A percentile compares a stretch with the other conserved stretches of the same genome.
Evolutionary conservation across 257 asterid species (phyloP).

Genomic region (Solanum gandarillasii): DNA sequence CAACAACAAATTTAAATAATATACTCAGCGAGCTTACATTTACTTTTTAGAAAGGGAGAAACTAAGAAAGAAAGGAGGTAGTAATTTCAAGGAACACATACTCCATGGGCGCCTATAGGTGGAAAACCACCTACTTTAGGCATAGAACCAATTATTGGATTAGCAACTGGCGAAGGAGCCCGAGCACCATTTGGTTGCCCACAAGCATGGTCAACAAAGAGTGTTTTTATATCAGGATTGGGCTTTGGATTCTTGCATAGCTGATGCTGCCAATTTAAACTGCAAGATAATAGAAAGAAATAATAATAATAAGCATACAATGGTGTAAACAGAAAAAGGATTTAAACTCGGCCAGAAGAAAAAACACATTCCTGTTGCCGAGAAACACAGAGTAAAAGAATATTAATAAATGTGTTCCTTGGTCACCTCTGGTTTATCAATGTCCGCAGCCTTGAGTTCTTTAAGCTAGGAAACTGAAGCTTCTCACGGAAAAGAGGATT

Average conservation of each 20-base stretch:
- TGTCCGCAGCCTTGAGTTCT: conserved; percentile 41
- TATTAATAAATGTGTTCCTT: not conserved
- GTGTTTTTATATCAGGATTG: conserved; percentile 48
- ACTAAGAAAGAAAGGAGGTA: not conserved
- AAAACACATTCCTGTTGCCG: not conserved
- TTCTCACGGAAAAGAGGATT: conserved; percentile 55
- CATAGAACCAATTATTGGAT: conserved; percentile 20
- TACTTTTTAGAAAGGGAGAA: not conserved
- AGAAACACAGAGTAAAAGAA: not conserved
- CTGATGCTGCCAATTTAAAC: conserved; percentile 68
- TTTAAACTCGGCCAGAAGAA: not conserved
- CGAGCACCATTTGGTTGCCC: conserved; percentile 31
- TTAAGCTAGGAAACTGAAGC: conserved; percentile 44
- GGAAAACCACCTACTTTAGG: conserved; percentile 39
- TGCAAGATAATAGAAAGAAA: conserved; percentile 9
- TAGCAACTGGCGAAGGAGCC: conserved; percentile 34
- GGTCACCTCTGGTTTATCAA: conserved; percentile 52
- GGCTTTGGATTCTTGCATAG: conserved; percentile 49
- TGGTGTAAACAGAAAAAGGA: not conserved
- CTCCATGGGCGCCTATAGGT: conserved; percentile 36
- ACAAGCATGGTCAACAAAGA: conserved; percentile 51
- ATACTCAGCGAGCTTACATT: not conserved
- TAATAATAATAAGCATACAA: not conserved
- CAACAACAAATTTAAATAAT: not conserved
- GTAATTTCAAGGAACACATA: conserved; percentile 16